Evolutionary conservation across 148 eudicot genomes (phyloP).

Genomic region (Euryodendron excelsum): DNA sequence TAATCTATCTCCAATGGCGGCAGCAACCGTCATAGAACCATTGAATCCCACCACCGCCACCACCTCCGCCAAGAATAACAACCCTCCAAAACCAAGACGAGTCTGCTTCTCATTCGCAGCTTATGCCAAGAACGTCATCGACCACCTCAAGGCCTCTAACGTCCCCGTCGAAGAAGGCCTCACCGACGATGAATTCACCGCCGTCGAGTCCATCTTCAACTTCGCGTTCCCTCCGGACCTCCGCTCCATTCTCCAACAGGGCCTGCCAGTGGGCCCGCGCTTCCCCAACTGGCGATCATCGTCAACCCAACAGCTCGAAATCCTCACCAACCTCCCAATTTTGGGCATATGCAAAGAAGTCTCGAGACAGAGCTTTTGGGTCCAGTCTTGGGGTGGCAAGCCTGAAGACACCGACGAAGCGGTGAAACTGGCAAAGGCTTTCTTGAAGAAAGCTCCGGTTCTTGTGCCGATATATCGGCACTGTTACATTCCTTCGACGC

Average conservation of each 20-base stretch:
- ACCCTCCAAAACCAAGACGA: constrained; percentile 17
- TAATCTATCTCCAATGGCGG: constrained; percentile 1
- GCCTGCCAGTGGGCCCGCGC: constrained; percentile 69
- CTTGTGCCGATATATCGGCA: constrained; percentile 56
- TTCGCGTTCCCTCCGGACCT: constrained; percentile 78
- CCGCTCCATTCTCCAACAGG: constrained; percentile 54
- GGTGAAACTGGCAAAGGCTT: constrained; percentile 30
- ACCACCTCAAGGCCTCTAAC: constrained; percentile 29
- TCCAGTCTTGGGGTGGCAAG: constrained; percentile 48
- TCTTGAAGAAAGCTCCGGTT: constrained; percentile 42
- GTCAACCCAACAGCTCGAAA: constrained; percentile 53
- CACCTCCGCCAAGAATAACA: not conserved
- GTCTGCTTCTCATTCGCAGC: constrained; percentile 55
- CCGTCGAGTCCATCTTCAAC: constrained; percentile 41
- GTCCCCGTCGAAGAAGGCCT: constrained; percentile 52
- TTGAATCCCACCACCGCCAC: not conserved
- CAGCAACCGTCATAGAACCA: not conserved
- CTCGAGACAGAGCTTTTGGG: constrained; percentile 43
- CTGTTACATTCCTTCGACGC: constrained; percentile 52
- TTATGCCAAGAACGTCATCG: constrained; percentile 41
- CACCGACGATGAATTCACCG: constrained; percentile 41
- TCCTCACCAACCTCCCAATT: constrained; percentile 44
- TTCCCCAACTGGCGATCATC: constrained; percentile 81
- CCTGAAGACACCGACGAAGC: constrained; percentile 42
- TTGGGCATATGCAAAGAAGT: constrained; percentile 49